Base-by-base conservation (phyloP, 176 grass and related monocot genomes). In the Poa annua region DNA sequence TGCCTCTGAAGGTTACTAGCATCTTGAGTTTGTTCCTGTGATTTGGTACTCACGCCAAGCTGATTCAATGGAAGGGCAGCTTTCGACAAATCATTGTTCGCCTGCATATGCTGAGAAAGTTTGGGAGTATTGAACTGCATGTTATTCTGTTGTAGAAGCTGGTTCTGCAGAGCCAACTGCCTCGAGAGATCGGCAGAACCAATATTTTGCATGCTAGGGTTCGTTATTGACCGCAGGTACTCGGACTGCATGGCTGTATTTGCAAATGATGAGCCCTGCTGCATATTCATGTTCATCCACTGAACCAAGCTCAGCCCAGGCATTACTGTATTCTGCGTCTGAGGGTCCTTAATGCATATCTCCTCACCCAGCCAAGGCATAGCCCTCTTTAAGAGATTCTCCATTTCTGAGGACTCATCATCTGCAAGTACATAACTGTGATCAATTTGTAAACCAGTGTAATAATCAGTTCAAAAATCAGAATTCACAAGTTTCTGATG, bases 281-380 rank as follows among this genome's bases (percentile, higher is more conserved):
- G 93, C 90, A 95, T 90, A 63, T 90, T 95, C 88, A 95, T 92
- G 80, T 88, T 95, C 93, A 95, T 95, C 93, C 93, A 95, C 57
- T 95, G 93, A 81, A 95, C 93, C 68, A 95, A 86, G 59, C 93
- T 95, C 81, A 95, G 79, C 32, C 93, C 93, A 63, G 93, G 93
- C 93, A 95, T 92, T 80, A 90, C 49, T 5, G 88, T 92, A 50
- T 84, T 92, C 53, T 95, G 93, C 0, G 93, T 95, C 86, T 95
- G 93, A 49, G 90, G 74, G 26, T 95, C 93, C 90, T 95, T 95
- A 84, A 92, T 92, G 78, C 93, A 95, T 52, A 95, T 88, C 81
- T 95, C 93, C 83, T 95, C 93, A 74, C 93, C 90, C 7, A 95
- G 93, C 93, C 93, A 95, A 70, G 93, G 93, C 90, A 92, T 90